Percentiles rank a stretch among this genome's conserved stretches.
Evolutionary conservation across 2,329 filamentous ascomycete species (phyloP).

Genomic region (Venturia nashicola): DNA sequence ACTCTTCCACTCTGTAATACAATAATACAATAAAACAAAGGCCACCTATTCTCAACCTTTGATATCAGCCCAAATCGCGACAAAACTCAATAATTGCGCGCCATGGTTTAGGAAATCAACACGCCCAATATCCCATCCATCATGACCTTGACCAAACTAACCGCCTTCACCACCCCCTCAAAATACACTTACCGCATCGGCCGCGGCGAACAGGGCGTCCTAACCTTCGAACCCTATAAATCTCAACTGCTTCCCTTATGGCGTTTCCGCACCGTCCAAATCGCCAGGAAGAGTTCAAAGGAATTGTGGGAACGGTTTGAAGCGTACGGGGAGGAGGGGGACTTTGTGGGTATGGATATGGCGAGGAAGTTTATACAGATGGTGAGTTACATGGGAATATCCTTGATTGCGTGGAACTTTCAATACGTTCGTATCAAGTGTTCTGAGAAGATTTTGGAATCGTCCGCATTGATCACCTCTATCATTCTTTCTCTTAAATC

Average conservation of each 20-base stretch:
- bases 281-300: constrained; percentile 39
- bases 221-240: constrained; percentile 54
- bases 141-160: background rate
- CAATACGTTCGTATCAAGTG: no score
- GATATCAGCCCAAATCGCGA: no score
- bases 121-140: no score
- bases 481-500: no score
- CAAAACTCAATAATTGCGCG: background rate
- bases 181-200: constrained; percentile 38
- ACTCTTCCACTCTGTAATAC: no score
- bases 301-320: constrained; percentile 40
- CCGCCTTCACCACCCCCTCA: background rate
- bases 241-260: constrained; percentile 45
- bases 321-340: constrained; percentile 35
- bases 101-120: no score
- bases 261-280: constrained; percentile 42
- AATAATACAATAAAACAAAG: no score
- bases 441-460: no score
- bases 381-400: constrained; percentile 19
- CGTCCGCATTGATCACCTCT: no score
- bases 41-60: no score
- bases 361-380: constrained; percentile 52
- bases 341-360: constrained; percentile 57
- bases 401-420: background rate
- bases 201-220: constrained; percentile 47